Evolutionary conservation across 2,329 filamentous ascomycete genomes (phyloP).

Genomic region (Fusarium continuum): DNA sequence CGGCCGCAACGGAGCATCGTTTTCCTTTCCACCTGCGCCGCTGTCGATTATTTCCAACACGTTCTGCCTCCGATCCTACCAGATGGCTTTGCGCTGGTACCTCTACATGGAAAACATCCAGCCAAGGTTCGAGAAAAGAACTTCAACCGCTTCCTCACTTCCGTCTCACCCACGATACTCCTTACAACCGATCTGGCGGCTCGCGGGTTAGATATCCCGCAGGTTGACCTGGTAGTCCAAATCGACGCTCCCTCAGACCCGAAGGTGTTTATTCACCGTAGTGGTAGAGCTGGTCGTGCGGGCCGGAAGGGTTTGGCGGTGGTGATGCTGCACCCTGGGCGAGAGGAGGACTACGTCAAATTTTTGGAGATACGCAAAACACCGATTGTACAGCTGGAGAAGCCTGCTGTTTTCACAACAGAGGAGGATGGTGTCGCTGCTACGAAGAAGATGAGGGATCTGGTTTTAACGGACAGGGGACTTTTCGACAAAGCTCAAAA

Average conservation of each 20-base stretch:
- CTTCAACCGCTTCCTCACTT: slow-evolving; percentile 80
- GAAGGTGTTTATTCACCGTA: slow-evolving; percentile 94
- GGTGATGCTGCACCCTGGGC: slow-evolving; percentile 83
- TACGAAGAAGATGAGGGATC: slow-evolving; percentile 68
- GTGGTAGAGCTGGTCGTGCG: slow-evolving; percentile 89
- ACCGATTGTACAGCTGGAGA: slow-evolving; percentile 72
- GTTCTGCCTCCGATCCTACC: slow-evolving; percentile 79
- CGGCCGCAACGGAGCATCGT: slow-evolving; percentile 86
- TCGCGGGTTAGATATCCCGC: slow-evolving; percentile 88
- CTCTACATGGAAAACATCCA: slow-evolving; percentile 91
- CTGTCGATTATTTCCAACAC: slow-evolving; percentile 92
- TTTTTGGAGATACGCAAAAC: slow-evolving; percentile 91
- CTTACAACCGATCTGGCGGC: slow-evolving; percentile 94
- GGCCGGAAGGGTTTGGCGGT: slow-evolving; percentile 86
- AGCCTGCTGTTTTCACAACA: slow-evolving; percentile 65
- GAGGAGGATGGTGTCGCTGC: slow-evolving; percentile 67
- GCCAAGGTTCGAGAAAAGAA: slow-evolving; percentile 89
- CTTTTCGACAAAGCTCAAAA: slow-evolving; percentile 89
- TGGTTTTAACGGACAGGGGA: slow-evolving; percentile 61
- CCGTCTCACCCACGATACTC: slow-evolving; percentile 79
- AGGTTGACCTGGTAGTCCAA: slow-evolving; percentile 91
- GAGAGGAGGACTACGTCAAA: slow-evolving; percentile 88
- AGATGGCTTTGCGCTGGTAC: slow-evolving; percentile 73
- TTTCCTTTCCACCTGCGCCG: slow-evolving; percentile 92
- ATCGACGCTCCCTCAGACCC: slow-evolving; percentile 85